A percentile compares a stretch with the other conserved stretches of the same genome.
phyloP scores from a whole-genome alignment of 495 filamentous ascomycete genomes.

The Bacidia gigantensis region DNA sequence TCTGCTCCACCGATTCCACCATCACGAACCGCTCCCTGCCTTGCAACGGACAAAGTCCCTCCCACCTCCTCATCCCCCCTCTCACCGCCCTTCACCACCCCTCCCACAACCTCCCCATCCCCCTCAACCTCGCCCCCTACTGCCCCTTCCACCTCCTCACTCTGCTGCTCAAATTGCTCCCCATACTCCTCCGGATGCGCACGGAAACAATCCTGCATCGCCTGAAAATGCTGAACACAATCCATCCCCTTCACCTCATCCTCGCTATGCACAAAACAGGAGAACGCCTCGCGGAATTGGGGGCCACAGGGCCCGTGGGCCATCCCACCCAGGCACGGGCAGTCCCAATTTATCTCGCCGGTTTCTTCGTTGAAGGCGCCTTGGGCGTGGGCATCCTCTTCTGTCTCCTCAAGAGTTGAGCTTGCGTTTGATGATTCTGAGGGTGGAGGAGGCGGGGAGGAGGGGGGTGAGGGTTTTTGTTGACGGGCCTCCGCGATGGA shows the following conservation, averaged over 20 bases:
- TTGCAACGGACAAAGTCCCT: background rate
- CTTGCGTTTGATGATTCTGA: constrained; percentile 13
- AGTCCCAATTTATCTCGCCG: constrained; percentile 99
- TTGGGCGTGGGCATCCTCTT: constrained; percentile 68
- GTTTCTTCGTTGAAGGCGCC: constrained; percentile 97
- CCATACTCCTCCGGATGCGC: constrained; percentile 84
- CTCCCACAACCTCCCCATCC: background rate
- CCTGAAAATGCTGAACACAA: constrained; percentile 98
- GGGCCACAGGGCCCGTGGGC: constrained; percentile 91
- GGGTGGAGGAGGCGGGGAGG: background rate
- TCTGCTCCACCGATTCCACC: background rate
- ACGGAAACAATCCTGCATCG: constrained; percentile 95
- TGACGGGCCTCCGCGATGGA: constrained; percentile 21
- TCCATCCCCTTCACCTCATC: constrained; percentile 98
- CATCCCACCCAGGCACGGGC: constrained; percentile 95
- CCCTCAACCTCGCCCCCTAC: background rate
- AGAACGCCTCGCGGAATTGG: constrained; percentile 86
- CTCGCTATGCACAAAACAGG: constrained; percentile 88
- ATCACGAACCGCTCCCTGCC: background rate
- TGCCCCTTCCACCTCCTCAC: constrained; percentile 36
- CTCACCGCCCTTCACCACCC: background rate
- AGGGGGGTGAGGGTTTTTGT: background rate
- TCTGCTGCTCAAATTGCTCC: constrained; percentile 75
- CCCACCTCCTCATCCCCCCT: background rate
- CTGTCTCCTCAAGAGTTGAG: constrained; percentile 40